These are phyloP conservation scores for Monosporascus ibericus DNA, from an alignment of 2,329 filamentous ascomycete genomes.

Conservation along the genomic window DNA sequence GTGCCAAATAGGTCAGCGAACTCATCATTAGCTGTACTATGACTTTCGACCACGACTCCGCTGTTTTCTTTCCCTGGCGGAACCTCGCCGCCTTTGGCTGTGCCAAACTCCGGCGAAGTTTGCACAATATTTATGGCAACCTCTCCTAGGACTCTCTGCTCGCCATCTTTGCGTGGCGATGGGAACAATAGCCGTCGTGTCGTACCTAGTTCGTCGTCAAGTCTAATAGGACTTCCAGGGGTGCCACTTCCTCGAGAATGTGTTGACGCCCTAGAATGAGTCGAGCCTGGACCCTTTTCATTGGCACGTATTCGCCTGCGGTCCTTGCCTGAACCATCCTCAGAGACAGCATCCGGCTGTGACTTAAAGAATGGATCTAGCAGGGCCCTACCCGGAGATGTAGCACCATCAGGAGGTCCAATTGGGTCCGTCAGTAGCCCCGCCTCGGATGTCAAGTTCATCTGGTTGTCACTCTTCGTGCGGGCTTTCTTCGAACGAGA, in stretches of 20 bases:
- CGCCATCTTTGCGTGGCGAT: slow-evolving; percentile 62
- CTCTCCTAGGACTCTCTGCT: slow-evolving; percentile 56
- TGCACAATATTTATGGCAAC: slow-evolving; percentile 47
- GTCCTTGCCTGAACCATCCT: slow-evolving; percentile 15
- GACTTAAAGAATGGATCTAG: slow-evolving; percentile 9
- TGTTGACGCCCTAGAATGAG: slow-evolving; percentile 40
- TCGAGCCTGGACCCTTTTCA: slow-evolving; percentile 32
- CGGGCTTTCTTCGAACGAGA: slow-evolving; percentile 42
- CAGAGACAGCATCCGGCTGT: slow-evolving; percentile 31
- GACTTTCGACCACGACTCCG: slow-evolving; percentile 27
- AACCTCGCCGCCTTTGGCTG: slow-evolving; percentile 25
- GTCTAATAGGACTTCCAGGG: slow-evolving; percentile 49
- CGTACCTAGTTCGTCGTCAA: slow-evolving; percentile 45
- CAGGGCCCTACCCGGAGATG: slow-evolving; percentile 19
- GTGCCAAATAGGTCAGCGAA: slow-evolving; percentile 60
- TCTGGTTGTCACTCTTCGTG: slow-evolving; percentile 39
- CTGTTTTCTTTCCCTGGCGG: slow-evolving; percentile 38
- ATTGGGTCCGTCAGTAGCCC: slow-evolving; percentile 48
- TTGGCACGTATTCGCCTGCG: slow-evolving; percentile 8
- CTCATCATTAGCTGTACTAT: slow-evolving; percentile 27
- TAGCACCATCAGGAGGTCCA: slow-evolving; percentile 37
- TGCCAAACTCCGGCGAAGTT: slow-evolving; percentile 31
- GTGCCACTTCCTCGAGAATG: slow-evolving; percentile 52
- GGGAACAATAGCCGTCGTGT: slow-evolving; percentile 72
- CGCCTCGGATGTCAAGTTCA: slow-evolving; percentile 47